Evolutionary conservation across 2,329 filamentous ascomycete species (phyloP), one percentile per base, ranked within the genome.

Genomic region (Neofusicoccum sp.): DNA sequence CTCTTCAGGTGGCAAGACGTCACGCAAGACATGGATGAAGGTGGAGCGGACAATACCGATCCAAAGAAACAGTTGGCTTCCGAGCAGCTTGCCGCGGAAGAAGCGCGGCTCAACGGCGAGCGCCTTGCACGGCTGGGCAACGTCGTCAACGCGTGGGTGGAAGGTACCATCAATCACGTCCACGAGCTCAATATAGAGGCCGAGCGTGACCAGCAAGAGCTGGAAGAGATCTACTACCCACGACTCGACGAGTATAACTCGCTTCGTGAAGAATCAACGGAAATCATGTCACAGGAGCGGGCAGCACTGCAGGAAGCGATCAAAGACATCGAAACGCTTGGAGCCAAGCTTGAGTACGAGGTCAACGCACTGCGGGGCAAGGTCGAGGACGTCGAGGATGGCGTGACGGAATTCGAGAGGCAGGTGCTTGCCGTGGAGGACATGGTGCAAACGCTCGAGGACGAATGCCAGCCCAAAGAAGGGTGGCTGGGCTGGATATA

Each of bases 301-400:
- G 82, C 83, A 28, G 83, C 85, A 59, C 80, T 96, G 41, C 85
- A 84, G 3, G 91, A 95, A 71, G 84, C 84, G 14, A 81, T 93
- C 65, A 89, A 89, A 74, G 91, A 95, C 66, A 83, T 97, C 12
- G 93, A 96, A 73, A 85, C 89, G 28, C 80, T 96, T 43, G 87
- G 89, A 2, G 92, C 92, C 22, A 93, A 93, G 76, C 82, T 98
- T 62, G 93, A 98, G 71, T 98, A 98, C 76, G 94, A 97, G 79
- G 89, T 97, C 65, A 86, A 89, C 64, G 87, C 88, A 14, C 80
- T 98, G n/a, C 83, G 87, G 54, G 87, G 88, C 52, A 92, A 92
- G 70, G 89, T 97, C 8, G 85, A 91, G 69, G 94, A 98, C 71
- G 90, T 97, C 7, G 93, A 97, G 71, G 90, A 92, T 65, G 91